Base-by-base conservation (phyloP, 352 stramenopile genomes). In the Globisporangium abappressorium region DNA sequence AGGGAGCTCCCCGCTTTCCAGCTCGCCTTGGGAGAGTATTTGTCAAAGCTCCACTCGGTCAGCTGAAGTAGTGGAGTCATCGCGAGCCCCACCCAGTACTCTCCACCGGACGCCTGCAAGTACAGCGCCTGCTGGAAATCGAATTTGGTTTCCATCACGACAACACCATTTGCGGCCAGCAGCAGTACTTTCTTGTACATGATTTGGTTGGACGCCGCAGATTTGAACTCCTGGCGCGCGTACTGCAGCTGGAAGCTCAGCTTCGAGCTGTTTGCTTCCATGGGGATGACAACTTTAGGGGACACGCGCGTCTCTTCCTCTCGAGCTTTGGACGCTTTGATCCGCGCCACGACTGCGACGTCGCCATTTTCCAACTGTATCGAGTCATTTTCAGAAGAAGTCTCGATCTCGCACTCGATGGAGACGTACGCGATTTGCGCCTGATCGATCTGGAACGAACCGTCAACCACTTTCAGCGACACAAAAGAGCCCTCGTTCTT, bases 11-110 rank as follows among this genome's bases (percentile, higher is more conserved):
- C 71, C 57, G 75, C 68, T 14, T 57, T 58, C 53, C 71, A 75
- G 51, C 65, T 75, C 2, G 76, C 72, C 49, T 82, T 79, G 5
- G 77, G 61, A 6, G 79, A 72, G 59, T 78, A 91, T 43, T 86
- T 88, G 28, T 90, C 80, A 46, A 90, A 65, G 22, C 61, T 72
- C 84, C 84, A 92, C 18, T 79, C 68, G 8, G 60, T 64, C 20
- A 90, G 68, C 1, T 66, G 73, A 36, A 89, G 68, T 1, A 66
- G 22, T 8, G 71, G 65, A 0, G 80, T 81, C 41, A 90, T 66
- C 18, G 71, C 81, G 14, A 93, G 64, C 0, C 84, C 84, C 9
- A 91, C 54, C 58, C 73, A 93, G 62, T 90, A 88, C 30, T 89
- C 77, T 1, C 67, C 70, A 5, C 57, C 77, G 7, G 74, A 70